Conservation (phyloP, 2,329 filamentous ascomycete genomes). For the Colletotrichum sp. region DNA sequence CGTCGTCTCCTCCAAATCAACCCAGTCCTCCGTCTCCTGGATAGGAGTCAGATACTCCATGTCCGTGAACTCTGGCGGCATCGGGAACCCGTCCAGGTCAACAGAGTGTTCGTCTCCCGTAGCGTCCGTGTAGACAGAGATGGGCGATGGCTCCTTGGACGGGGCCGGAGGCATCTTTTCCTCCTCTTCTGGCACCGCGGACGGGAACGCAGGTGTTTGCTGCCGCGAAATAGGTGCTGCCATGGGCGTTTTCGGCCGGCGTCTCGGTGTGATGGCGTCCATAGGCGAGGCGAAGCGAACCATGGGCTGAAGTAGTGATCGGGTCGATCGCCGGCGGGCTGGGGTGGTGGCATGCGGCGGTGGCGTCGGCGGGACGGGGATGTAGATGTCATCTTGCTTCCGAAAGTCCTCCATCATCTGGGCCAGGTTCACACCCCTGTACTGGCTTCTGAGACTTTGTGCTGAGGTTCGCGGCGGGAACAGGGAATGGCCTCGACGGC, state of each 20-base stretch:
- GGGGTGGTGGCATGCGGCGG: neutral
- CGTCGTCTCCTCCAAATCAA: slow-evolving; percentile 27
- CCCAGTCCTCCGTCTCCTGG: slow-evolving; percentile 28
- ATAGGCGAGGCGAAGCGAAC: slow-evolving; percentile 2
- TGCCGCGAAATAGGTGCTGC: neutral
- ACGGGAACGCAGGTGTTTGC: neutral
- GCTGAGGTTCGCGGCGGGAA: slow-evolving; percentile 5
- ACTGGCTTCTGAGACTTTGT: slow-evolving; percentile 14
- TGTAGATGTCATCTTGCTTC: slow-evolving; percentile 14
- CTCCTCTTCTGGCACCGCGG: neutral
- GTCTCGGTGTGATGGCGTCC: neutral
- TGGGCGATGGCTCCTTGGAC: slow-evolving; percentile 1
- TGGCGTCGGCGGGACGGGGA: slow-evolving; percentile 14
- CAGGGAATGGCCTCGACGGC: slow-evolving; percentile 3
- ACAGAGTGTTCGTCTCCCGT: slow-evolving; percentile 10
- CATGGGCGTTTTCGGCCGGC: slow-evolving; percentile 3
- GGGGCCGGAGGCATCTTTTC: neutral
- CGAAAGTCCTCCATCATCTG: slow-evolving; percentile 17
- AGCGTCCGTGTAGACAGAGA: slow-evolving; percentile 27
- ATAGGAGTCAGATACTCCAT: slow-evolving; percentile 15
- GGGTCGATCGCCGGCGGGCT: neutral
- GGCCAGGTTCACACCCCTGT: slow-evolving; percentile 1
- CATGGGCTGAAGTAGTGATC: neutral
- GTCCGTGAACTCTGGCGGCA: slow-evolving; percentile 23
- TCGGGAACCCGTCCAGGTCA: neutral